Conservation (phyloP, 768 basidiomycete genomes). For the Daedaleopsis nitida region DNA sequence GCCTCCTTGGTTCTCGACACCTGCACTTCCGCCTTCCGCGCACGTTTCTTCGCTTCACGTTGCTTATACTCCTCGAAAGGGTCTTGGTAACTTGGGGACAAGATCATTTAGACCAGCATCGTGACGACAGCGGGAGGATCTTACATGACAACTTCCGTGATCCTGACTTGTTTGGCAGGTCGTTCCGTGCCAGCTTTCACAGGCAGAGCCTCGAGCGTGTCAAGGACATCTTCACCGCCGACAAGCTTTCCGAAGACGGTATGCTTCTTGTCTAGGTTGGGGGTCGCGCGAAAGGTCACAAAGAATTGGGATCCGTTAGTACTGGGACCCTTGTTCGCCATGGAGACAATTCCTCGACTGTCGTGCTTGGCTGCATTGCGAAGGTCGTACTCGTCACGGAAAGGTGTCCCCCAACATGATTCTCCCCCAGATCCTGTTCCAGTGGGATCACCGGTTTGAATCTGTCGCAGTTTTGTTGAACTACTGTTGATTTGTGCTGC, state of each 20-base stretch:
- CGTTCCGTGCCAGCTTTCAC: slow-evolving; percentile 85
- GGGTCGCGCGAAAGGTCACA: slow-evolving; percentile 80
- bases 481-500: background rate
- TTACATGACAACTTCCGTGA: slow-evolving; percentile 85
- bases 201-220: slow-evolving; percentile 80
- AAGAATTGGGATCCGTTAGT: slow-evolving; percentile 97
- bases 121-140: background rate
- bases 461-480: slow-evolving; percentile 43
- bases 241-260: slow-evolving; percentile 98
- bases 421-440: slow-evolving; percentile 94
- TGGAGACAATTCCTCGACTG: slow-evolving; percentile 79
- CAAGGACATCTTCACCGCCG: slow-evolving; percentile 89
- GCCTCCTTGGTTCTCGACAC: slow-evolving; percentile 24
- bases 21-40: slow-evolving; percentile 50
- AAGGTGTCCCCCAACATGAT: slow-evolving; percentile 93
- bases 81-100: slow-evolving; percentile 72
- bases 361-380: slow-evolving; percentile 91
- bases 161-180: slow-evolving; percentile 82
- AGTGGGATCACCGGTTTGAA: slow-evolving; percentile 98
- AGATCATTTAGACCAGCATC: background rate
- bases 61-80: slow-evolving; percentile 93
- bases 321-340: slow-evolving; percentile 94
- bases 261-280: slow-evolving; percentile 90
- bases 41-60: slow-evolving; percentile 77
- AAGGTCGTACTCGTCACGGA: slow-evolving; percentile 90